Percentiles rank a stretch among this genome's conserved stretches.
Evolutionary conservation across 805 yeast species (phyloP).

Genomic region (Myxozyma geophila): DNA sequence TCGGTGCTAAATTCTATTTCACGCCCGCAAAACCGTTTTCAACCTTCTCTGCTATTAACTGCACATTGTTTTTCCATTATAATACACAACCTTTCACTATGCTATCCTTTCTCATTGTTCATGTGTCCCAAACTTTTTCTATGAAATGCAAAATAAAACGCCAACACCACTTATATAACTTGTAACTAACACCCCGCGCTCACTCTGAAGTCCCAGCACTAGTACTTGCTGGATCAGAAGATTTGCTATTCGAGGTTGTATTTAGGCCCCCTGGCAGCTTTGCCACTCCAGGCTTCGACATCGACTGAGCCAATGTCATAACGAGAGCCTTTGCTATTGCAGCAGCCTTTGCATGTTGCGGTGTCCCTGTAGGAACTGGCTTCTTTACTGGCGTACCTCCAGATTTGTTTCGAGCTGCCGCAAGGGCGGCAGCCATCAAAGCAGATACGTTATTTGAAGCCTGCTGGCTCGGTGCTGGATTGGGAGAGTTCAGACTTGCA

Average conservation of each 20-base stretch:
- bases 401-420: constrained; percentile 4
- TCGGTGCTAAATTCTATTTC: too few species aligned
- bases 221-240: neutral
- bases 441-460: neutral
- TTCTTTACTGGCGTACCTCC: neutral
- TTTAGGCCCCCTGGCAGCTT: neutral
- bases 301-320: constrained; percentile 33
- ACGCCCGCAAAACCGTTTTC: too few species aligned
- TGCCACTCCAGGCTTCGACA: constrained; percentile 9
- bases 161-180: neutral
- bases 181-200: neutral
- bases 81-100: too few species aligned
- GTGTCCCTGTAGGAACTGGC: neutral
- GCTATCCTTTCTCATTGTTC: too few species aligned
- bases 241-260: neutral
- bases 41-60: too few species aligned
- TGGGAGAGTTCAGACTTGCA: neutral
- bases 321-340: constrained; percentile 37
- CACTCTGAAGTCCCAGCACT: neutral
- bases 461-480: constrained; percentile 1
- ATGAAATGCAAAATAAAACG: too few species aligned
- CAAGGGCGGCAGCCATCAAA: constrained; percentile 11
- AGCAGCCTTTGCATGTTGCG: constrained; percentile 33
- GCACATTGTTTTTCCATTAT: too few species aligned
- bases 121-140: too few species aligned